Base-by-base conservation (phyloP, 2,329 filamentous ascomycete genomes). In the Fusarium tjaetaba region DNA sequence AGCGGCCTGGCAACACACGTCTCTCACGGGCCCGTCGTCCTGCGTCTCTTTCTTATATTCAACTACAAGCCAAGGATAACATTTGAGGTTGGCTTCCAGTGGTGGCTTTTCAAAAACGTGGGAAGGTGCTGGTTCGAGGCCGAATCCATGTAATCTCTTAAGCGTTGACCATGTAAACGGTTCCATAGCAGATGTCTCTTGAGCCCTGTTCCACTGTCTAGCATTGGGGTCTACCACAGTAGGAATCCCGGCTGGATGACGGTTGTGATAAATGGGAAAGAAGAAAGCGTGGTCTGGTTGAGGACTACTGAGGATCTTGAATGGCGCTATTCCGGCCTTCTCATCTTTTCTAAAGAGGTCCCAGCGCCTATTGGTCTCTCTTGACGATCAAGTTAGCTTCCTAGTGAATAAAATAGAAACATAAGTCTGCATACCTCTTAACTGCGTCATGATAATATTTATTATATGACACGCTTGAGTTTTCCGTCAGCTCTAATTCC, bases 21-120 rank as follows among this genome's bases (percentile, higher is more conserved):
- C 39, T 18, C 24, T 26, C n/a, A n/a, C 11, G 11, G 16, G 46
- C 15, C 14, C 5, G 1, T 49, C 15, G 1, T 43, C 10, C n/a
- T 16, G 22, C 28, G 18, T 14, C 18, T 73, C 68, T 28, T 66
- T 75, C 15, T 77, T 75, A 6, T 75, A 41, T 26, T 77, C 75
- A 2, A 74, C 63, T n/a, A 76, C 42, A 10, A 77, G 70, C 74
- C 74, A 75, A 36, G 75, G 72, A 48, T 66, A 77, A 36, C 72
- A 77, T 24, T 61, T 68, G 15, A 76, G 57, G 9, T 32, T 28
- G 5, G 71, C 56, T 32, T 69, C 68, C 14, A 34, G 30, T 5
- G 67, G 57, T 3, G 43, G 26, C 4, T 53, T 52, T 3, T 66
- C 11, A 22, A 71, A 70, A 5, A 73, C 14, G 11, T 30, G 46